Conservation (phyloP, 352 stramenopile genomes). For the Globisporangium solare region DNA sequence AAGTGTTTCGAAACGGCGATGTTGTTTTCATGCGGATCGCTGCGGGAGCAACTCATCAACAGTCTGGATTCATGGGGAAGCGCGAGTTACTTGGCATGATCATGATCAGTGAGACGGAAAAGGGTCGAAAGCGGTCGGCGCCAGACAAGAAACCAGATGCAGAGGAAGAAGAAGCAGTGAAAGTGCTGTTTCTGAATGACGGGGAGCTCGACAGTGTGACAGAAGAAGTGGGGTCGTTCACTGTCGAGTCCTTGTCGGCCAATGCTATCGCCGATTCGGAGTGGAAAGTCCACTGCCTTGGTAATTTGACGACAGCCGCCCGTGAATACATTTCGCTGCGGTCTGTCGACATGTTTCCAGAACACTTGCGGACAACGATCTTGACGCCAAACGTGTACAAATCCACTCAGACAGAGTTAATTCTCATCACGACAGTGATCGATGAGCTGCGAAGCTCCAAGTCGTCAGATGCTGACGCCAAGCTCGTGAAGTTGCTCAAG, state of each 20-base stretch:
- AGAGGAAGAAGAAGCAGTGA: slow-evolving; percentile 63
- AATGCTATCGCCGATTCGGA: slow-evolving; percentile 64
- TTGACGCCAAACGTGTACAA: slow-evolving; percentile 77
- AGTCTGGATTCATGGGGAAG: slow-evolving; percentile 36
- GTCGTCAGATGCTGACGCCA: slow-evolving; percentile 19
- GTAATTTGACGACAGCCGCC: slow-evolving; percentile 74
- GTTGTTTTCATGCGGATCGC: slow-evolving; percentile 54
- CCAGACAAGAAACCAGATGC: slow-evolving; percentile 31
- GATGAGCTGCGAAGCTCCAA: slow-evolving; percentile 47
- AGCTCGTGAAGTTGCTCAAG: slow-evolving; percentile 63
- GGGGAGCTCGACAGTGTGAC: slow-evolving; percentile 71
- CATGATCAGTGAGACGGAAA: slow-evolving; percentile 71
- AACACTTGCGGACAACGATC: slow-evolving; percentile 75
- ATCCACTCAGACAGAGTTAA: slow-evolving; percentile 68
- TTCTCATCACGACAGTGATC: slow-evolving; percentile 57
- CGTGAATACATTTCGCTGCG: slow-evolving; percentile 82
- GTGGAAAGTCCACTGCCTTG: slow-evolving; percentile 71
- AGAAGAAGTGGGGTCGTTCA: slow-evolving; percentile 50
- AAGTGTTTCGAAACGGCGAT: slow-evolving; percentile 78
- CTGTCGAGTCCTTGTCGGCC: slow-evolving; percentile 57
- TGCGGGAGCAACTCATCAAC: slow-evolving; percentile 16
- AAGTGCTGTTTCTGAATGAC: slow-evolving; percentile 78
- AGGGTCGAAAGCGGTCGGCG: slow-evolving; percentile 38
- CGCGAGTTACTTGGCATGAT: slow-evolving; percentile 72
- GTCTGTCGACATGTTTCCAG: slow-evolving; percentile 79